A percentile compares a stretch with the other conserved stretches of the same genome.
Conservation (phyloP, 2,329 filamentous ascomycete genomes). For the Rhynchosporium graminicola region DNA sequence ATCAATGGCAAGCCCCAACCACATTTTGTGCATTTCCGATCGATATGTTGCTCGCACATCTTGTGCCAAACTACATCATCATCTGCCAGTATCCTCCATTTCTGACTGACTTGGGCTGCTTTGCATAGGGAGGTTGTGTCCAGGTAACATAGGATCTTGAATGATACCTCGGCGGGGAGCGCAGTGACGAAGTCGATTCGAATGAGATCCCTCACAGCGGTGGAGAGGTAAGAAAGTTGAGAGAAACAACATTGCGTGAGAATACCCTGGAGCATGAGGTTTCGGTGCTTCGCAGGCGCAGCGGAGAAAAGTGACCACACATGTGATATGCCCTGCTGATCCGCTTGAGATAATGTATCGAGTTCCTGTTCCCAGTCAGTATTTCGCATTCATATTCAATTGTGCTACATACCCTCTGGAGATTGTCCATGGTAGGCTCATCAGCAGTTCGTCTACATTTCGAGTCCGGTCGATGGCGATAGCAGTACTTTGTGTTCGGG, state of each 20-base stretch:
- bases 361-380: slow-evolving; percentile 61
- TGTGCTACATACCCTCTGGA: slow-evolving; percentile 70
- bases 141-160: slow-evolving; percentile 89
- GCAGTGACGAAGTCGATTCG: slow-evolving; percentile 96
- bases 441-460: slow-evolving; percentile 92
- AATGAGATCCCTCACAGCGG: slow-evolving; percentile 88
- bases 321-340: slow-evolving; percentile 94
- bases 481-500: slow-evolving; percentile 89
- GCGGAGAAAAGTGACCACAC: slow-evolving; percentile 98
- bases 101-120: slow-evolving; percentile 86
- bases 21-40: slow-evolving; percentile 90
- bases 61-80: slow-evolving; percentile 97
- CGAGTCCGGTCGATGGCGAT: slow-evolving; percentile 88
- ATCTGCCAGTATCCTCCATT: slow-evolving; percentile 89
- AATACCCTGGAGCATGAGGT: slow-evolving; percentile 95
- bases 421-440: slow-evolving; percentile 92
- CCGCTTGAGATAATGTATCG: slow-evolving; percentile 75
- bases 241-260: slow-evolving; percentile 97
- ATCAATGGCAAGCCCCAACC: slow-evolving; percentile 91
- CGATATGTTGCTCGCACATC: slow-evolving; percentile 98
- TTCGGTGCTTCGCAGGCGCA: slow-evolving; percentile 88
- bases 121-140: slow-evolving; percentile 95
- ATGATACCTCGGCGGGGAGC: slow-evolving; percentile 84
- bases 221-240: slow-evolving; percentile 88
- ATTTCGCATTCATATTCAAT: neutral